Base-by-base conservation (phyloP, 768 basidiomycete genomes). In the Megacollybia marginata region DNA sequence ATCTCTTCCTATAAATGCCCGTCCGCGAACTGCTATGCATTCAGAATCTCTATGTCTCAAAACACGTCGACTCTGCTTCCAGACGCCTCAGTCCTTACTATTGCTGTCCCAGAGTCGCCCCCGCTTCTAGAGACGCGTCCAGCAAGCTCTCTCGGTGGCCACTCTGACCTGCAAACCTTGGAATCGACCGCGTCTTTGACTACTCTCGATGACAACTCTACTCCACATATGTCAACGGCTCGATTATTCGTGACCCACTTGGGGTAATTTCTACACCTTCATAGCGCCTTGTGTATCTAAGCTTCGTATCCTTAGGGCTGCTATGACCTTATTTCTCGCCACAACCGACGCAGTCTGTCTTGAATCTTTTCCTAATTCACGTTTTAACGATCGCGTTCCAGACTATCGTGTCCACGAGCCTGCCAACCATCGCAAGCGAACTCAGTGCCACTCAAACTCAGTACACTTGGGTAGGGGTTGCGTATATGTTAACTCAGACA, bases 401-500 rank as follows among this genome's bases (percentile, higher is more conserved):
- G 77, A 76, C 74, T 1, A 85, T 92, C 54, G 85, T 92, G 33
- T 92, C 90, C 33, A 92, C 90, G 15, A 81, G 80, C 59, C 65
- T 92, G 48, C 91, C 90, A 13, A 90, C 88, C 16, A 92, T 92
- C 53, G 72, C 82, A 13, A 79, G 75, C 51, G 77, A 88, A 38
- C 73, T 92, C 32, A 54, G 70, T 28, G 88, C 86, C 15, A 78
- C 83, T 32, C 75, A 81, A 50, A 75, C 69, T 47, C 80, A 90
- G 59, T 92, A 91, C 59, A 87, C 84, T 19, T 92, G 90, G 90
- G 85, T 92, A 46, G 85, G 82, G 15, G 84, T 89, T 32, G 75
- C 86, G 13, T 92, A 92, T 58, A 79, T 92, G 77, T 75, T 92
- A 50, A 88, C 88, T 1, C 89, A 92, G 58, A 92, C 89, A 1